These are phyloP conservation scores for Nannochloris sp. DNA, from an alignment of 139 green algal species.

Conservation along the genomic window DNA sequence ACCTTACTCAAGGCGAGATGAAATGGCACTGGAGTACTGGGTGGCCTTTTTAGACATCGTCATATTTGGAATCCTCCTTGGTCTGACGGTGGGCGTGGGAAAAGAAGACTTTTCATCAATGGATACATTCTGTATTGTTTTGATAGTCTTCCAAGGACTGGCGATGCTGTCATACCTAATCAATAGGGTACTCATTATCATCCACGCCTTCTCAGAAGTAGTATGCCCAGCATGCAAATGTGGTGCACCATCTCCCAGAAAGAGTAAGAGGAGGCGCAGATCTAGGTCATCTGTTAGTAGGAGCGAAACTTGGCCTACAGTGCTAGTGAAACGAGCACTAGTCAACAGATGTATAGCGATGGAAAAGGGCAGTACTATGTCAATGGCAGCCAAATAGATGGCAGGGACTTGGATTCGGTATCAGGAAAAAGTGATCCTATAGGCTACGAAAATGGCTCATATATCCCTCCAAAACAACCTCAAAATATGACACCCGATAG, in stretches of 20 bases:
- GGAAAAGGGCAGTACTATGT: not conserved
- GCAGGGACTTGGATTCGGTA: not conserved
- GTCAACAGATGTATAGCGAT: slow-evolving; percentile 2
- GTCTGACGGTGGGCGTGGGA: not conserved
- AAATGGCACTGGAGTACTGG: slow-evolving; percentile 16
- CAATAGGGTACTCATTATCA: slow-evolving; percentile 12
- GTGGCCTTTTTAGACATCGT: slow-evolving; percentile 7
- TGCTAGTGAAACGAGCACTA: slow-evolving; percentile 1
- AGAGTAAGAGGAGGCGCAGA: not conserved
- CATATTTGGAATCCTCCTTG: slow-evolving; percentile 6
- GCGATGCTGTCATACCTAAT: slow-evolving; percentile 9
- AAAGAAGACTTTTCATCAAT: slow-evolving; percentile 1
- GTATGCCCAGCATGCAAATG: slow-evolving; percentile 9
- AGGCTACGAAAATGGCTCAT: slow-evolving; percentile 1
- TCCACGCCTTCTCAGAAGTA: slow-evolving; percentile 15
- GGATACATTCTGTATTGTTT: slow-evolving; percentile 2
- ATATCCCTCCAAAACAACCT: not conserved
- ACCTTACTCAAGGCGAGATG: slow-evolving; percentile 12
- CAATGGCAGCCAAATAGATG: not conserved
- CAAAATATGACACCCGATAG: slow-evolving; percentile 3
- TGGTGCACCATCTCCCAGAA: slow-evolving; percentile 3
- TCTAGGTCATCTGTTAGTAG: not conserved
- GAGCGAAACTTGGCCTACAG: not conserved
- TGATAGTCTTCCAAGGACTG: slow-evolving; percentile 7
- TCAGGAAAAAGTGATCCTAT: not conserved